Evolutionary conservation across 2,329 filamentous ascomycete species (phyloP).

Genomic region (Colletotrichum somersetense): DNA sequence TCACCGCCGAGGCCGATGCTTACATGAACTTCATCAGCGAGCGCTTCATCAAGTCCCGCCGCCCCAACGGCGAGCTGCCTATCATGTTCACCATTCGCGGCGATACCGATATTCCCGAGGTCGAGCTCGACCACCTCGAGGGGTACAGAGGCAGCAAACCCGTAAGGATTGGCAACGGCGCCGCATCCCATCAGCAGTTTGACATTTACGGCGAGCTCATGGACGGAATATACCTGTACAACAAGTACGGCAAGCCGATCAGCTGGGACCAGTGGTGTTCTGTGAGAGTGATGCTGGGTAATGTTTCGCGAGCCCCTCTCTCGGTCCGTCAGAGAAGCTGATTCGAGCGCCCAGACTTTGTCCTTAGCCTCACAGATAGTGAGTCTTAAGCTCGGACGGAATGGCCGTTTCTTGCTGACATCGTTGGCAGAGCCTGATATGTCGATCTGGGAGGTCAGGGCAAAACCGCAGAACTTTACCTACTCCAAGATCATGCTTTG

Average conservation of each 20-base stretch:
- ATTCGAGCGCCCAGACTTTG: slow-evolving; percentile 65
- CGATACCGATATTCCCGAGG: slow-evolving; percentile 79
- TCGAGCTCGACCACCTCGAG: slow-evolving; percentile 76
- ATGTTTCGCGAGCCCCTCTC: slow-evolving; percentile 30
- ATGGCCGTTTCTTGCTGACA: slow-evolving; percentile 31
- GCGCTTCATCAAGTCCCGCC: slow-evolving; percentile 73
- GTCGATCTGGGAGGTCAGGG: slow-evolving; percentile 87
- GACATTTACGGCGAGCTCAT: slow-evolving; percentile 86
- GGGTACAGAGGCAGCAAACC: slow-evolving; percentile 79
- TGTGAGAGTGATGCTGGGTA: slow-evolving; percentile 74
- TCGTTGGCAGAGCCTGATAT: slow-evolving; percentile 72
- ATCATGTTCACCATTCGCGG: slow-evolving; percentile 88
- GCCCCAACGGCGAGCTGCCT: slow-evolving; percentile 72
- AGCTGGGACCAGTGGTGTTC: slow-evolving; percentile 82
- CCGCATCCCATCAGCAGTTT: slow-evolving; percentile 81
- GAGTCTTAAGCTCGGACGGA: slow-evolving; percentile 40
- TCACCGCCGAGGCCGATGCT: slow-evolving; percentile 79
- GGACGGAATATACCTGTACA: slow-evolving; percentile 82
- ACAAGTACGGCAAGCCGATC: slow-evolving; percentile 82
- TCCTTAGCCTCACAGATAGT: slow-evolving; percentile 74
- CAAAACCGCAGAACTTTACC: slow-evolving; percentile 80
- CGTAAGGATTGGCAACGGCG: slow-evolving; percentile 82
- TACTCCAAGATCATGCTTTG: slow-evolving; percentile 89
- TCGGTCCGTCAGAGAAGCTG: not conserved
- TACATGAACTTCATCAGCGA: slow-evolving; percentile 85